Evolutionary conservation across 2,329 filamentous ascomycete species (phyloP).

Genomic region (Phyllosticta paracitricarpa): DNA sequence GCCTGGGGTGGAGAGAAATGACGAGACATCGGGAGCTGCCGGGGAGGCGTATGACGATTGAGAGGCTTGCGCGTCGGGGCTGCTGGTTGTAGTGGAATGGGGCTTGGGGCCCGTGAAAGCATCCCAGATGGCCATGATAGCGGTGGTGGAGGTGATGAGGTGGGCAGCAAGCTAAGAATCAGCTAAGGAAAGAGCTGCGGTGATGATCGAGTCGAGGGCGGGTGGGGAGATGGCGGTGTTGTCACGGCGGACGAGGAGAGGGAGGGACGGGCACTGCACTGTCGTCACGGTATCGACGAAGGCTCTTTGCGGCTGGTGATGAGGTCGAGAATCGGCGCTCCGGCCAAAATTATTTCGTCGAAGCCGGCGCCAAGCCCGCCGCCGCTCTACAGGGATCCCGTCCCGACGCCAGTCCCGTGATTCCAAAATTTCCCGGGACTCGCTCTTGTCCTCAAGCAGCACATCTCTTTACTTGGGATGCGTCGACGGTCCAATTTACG

Average conservation of each 20-base stretch:
- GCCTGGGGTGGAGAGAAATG: slow-evolving; percentile 52
- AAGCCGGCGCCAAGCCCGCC: background rate
- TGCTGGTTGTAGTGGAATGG: slow-evolving; percentile 29
- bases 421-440: slow-evolving; percentile 7
- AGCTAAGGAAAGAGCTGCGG: background rate
- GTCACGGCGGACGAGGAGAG: background rate
- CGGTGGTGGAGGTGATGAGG: slow-evolving; percentile 1
- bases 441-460: background rate
- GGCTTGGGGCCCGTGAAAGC: slow-evolving; percentile 50
- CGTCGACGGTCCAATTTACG: background rate
- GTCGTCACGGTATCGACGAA: background rate
- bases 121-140: slow-evolving; percentile 33
- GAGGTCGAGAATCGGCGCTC: slow-evolving; percentile 2
- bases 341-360: slow-evolving; percentile 9
- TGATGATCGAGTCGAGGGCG: background rate
- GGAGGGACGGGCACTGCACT: background rate
- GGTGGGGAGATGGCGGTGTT: background rate
- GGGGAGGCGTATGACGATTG: slow-evolving; percentile 54
- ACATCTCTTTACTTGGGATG: background rate
- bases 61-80: slow-evolving; percentile 32
- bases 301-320: background rate
- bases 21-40: slow-evolving; percentile 66
- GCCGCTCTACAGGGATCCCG: slow-evolving; percentile 2
- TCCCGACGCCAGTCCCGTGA: slow-evolving; percentile 3
- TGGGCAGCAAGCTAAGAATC: background rate